Percentiles rank a stretch among this genome's conserved stretches.
phyloP scores from a whole-genome alignment of 345 rosid species.

The Citrus sp. region DNA sequence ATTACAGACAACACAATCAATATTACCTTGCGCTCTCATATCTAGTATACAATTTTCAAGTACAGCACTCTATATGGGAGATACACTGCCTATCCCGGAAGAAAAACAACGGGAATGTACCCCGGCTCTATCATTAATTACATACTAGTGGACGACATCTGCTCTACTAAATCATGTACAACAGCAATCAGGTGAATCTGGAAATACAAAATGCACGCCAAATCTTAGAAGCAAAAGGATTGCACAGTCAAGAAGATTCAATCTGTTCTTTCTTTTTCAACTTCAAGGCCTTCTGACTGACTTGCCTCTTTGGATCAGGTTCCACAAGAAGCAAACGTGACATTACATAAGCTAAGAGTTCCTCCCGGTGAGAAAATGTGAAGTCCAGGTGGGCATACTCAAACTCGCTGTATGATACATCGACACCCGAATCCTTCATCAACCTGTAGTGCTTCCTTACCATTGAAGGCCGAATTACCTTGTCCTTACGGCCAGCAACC shows the following conservation, averaged over 20 bases:
- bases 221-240: not conserved
- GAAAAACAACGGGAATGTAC: not conserved
- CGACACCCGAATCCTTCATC: constrained; percentile 70
- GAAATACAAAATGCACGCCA: not conserved
- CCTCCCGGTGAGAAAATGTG: constrained; percentile 89
- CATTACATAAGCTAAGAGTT: constrained; percentile 74
- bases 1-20: not conserved
- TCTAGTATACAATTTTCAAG: not conserved
- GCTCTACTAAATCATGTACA: constrained; percentile 5
- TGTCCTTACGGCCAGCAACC: constrained; percentile 85
- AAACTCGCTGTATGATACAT: constrained; percentile 64
- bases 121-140: not conserved
- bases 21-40: not conserved
- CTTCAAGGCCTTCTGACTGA: constrained; percentile 34
- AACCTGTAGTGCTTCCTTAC: constrained; percentile 68
- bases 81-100: not conserved
- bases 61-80: not conserved
- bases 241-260: not conserved
- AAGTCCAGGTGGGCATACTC: constrained; percentile 97
- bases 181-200: not conserved
- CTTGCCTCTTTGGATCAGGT: constrained; percentile 32
- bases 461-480: constrained; percentile 79
- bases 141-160: too few species aligned
- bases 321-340: constrained; percentile 66
- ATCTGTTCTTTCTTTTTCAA: constrained; percentile 42